Evolutionary conservation across 2,329 filamentous ascomycete species (phyloP).

Genomic region (Ceratocystis cubensis): DNA sequence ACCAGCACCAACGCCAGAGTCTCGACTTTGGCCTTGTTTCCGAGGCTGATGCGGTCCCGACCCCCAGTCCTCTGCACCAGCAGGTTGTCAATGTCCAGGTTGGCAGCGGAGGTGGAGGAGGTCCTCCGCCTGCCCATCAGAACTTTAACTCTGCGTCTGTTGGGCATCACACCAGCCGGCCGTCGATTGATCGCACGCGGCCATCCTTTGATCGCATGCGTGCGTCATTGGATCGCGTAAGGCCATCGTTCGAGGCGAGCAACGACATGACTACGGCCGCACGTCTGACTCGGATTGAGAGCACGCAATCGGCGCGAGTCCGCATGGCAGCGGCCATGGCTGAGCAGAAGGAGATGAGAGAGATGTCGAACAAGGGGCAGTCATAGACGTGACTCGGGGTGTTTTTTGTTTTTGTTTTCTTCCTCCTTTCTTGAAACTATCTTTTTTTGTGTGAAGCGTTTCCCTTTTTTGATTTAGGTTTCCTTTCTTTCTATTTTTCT

Average conservation of each 20-base stretch:
- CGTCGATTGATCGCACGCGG: conserved; percentile 55
- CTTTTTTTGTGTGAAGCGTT: conserved; percentile 6
- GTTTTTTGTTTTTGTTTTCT: not conserved
- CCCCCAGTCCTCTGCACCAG: not conserved
- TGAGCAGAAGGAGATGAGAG: not conserved
- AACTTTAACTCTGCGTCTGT: conserved; percentile 23
- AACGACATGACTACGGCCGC: conserved; percentile 87
- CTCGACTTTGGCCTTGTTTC: conserved; percentile 19
- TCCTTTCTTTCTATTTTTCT: conserved; percentile 24
- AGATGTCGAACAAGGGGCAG: conserved; percentile 6
- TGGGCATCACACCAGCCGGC: conserved; percentile 32
- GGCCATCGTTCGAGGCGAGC: conserved; percentile 74
- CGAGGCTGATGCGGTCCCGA: conserved; percentile 15
- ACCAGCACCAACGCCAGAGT: conserved; percentile 33
- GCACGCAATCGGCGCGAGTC: conserved; percentile 39
- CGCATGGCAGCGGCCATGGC: not conserved
- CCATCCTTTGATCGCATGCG: conserved; percentile 83
- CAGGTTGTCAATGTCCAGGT: conserved; percentile 23
- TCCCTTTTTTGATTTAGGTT: conserved; percentile 20
- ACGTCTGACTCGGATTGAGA: conserved; percentile 72
- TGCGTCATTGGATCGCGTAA: conserved; percentile 72
- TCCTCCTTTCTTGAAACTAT: conserved; percentile 3
- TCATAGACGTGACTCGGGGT: not conserved
- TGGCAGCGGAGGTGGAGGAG: conserved; percentile 17
- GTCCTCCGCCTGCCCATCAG: conserved; percentile 23